Base-by-base conservation (phyloP, 2,329 filamentous ascomycete genomes). In the Colletotrichum cordylinicola region DNA sequence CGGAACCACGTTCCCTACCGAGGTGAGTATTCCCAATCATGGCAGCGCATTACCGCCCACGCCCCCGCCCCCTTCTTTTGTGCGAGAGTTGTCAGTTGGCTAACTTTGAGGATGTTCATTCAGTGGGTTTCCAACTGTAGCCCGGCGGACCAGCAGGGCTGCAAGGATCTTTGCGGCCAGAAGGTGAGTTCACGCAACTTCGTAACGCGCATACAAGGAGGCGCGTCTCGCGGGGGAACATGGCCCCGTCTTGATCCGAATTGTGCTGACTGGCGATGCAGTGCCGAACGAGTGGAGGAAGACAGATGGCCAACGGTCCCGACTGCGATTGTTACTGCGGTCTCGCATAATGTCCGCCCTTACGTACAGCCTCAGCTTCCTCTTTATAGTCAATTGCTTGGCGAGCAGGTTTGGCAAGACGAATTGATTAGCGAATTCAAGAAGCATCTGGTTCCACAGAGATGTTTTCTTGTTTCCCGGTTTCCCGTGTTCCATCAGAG, bases 91-190 rank as follows among this genome's bases (percentile, higher is more conserved):
- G 9, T n/a, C 10, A 33, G 0, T 21, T 8, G 18, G 7, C 58
- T 62, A 6, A 62, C 58, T 8, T 0, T 33, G 18, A 13, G 58
- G 10, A 31, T n/a, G 27, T 33, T 62, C 24, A 56, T 21, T 21
- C 2, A 68, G 55, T 70, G 67, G 56, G 66, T 58, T 16, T 64
- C 67, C 18, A 70, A 70, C n/a, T 70, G 37, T 2, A 64, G 58
- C 10, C 35, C n/a, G 27, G 1, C 3, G 58, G 56, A 64, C 2
- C 56, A 48, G 37, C 24, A 70, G n/a, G 58, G 8, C 43, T 64
- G 67, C 58, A 27, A 52, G 13, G 2, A 0, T 2, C 56, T 62
- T 8, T 62, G 67, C 58, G 29, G 48, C 2, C 27, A 58, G 6
- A 68, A 68, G 66, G 66, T 58, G 31, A 58, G 66, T n/a, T 13